These are phyloP conservation scores for Isochrysis galbana DNA, from an alignment of 78 protist genomes.

Conservation along the genomic window DNA sequence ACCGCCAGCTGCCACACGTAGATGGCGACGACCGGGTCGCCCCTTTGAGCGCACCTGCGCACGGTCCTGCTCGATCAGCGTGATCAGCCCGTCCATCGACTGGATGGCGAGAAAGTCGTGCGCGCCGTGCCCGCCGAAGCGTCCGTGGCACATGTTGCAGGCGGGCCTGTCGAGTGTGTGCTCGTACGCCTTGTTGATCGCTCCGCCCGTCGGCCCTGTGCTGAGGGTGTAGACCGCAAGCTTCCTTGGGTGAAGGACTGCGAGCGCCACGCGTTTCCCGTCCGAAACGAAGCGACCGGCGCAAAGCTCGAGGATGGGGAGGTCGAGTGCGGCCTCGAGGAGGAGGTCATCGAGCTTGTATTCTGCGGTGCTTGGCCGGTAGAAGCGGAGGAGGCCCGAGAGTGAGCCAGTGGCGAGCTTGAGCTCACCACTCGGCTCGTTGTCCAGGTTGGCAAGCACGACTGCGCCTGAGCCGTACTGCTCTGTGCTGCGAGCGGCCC, in stretches of 20 bases:
- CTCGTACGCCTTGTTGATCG: not conserved
- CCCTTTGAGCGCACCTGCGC: too few species aligned
- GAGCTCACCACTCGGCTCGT: not conserved
- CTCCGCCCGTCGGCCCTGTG: not conserved
- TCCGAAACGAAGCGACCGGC: constrained; percentile 27
- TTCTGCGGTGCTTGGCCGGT: constrained; percentile 26
- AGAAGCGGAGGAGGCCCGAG: constrained; percentile 55
- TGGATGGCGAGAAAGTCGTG: constrained; percentile 57
- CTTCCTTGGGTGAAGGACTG: not conserved
- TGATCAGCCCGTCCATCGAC: constrained; percentile 68
- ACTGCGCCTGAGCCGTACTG: constrained; percentile 39
- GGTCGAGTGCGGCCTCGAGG: constrained; percentile 50
- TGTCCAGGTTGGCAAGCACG: constrained; percentile 60
- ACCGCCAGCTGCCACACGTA: too few species aligned
- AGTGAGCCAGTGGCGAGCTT: constrained; percentile 54
- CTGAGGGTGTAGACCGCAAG: not conserved
- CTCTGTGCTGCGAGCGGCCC: not conserved
- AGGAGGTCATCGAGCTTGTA: constrained; percentile 58
- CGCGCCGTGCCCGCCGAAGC: constrained; percentile 43
- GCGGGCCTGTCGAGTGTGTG: not conserved
- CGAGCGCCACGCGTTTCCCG: not conserved
- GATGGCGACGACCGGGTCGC: too few species aligned
- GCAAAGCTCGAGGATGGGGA: constrained; percentile 57
- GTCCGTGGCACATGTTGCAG: constrained; percentile 13
- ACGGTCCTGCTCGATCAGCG: constrained; percentile 55